Percentiles rank a stretch among this genome's conserved stretches.
Evolutionary conservation across 805 yeast species (phyloP).

Genomic region (Wickerhamiella shivajii): DNA sequence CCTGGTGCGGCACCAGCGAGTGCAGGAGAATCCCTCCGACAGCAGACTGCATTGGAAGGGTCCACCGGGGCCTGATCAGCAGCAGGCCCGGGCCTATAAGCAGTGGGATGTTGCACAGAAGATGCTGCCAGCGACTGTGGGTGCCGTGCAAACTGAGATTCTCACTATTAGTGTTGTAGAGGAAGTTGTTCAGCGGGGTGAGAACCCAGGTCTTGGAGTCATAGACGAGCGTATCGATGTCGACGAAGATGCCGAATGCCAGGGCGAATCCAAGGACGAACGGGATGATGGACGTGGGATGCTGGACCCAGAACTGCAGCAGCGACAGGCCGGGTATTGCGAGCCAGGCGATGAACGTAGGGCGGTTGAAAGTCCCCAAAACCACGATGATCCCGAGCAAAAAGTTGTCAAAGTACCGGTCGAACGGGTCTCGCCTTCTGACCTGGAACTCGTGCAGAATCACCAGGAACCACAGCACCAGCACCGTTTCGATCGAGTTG

Average conservation of each 20-base stretch:
- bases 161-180: constrained; percentile 44
- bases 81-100: constrained; percentile 64
- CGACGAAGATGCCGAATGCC: constrained; percentile 28
- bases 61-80: constrained; percentile 30
- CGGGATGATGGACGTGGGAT: constrained; percentile 24
- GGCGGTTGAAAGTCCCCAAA: constrained; percentile 69
- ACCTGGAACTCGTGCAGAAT: constrained; percentile 30
- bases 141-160: constrained; percentile 71
- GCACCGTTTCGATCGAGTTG: constrained; percentile 55
- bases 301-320: constrained; percentile 28
- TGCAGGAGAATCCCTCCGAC: constrained; percentile 46
- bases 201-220: constrained; percentile 28
- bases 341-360: constrained; percentile 69
- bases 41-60: constrained; percentile 42
- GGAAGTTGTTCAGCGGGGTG: constrained; percentile 63
- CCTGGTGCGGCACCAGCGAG: constrained; percentile 82
- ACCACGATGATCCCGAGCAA: constrained; percentile 38
- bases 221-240: constrained; percentile 41
- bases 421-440: constrained; percentile 12
- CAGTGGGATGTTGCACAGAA: constrained; percentile 62
- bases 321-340: constrained; percentile 43
- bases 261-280: constrained; percentile 26
- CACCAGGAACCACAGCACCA: constrained; percentile 37
- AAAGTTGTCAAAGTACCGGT: constrained; percentile 25
- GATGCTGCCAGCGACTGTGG: constrained; percentile 65